Conservation (phyloP, 2,329 filamentous ascomycete genomes). For the Colletotrichum sidae region DNA sequence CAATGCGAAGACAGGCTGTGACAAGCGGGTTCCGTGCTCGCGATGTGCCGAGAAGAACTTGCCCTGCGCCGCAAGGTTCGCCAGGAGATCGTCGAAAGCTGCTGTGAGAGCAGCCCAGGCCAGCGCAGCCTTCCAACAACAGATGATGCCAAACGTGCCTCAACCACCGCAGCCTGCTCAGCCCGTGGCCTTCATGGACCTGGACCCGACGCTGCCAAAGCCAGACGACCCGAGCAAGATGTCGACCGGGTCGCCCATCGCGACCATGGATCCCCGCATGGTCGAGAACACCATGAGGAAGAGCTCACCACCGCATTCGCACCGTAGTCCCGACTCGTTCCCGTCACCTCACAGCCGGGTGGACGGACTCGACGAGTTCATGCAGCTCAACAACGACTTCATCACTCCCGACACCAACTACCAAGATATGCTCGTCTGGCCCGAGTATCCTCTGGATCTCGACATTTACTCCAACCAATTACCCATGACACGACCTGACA, state of each 20-base stretch:
- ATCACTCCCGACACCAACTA: constrained; percentile 51
- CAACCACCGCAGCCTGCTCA: constrained; percentile 40
- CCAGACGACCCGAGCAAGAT: constrained; percentile 43
- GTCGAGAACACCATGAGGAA: constrained; percentile 45
- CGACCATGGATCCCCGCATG: constrained; percentile 48
- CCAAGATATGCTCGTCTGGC: constrained; percentile 58
- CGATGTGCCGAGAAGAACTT: constrained; percentile 51
- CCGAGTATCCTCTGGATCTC: constrained; percentile 56
- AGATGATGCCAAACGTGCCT: constrained; percentile 38
- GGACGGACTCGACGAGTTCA: constrained; percentile 56
- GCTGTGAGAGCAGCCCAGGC: constrained; percentile 57
- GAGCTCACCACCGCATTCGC: constrained; percentile 47
- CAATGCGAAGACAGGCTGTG: constrained; percentile 53
- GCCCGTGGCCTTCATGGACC: constrained; percentile 51
- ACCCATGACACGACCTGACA: constrained; percentile 47
- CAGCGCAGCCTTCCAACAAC: constrained; percentile 47
- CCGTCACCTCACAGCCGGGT: constrained; percentile 51
- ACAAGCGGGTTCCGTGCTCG: constrained; percentile 52
- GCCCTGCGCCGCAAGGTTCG: constrained; percentile 58
- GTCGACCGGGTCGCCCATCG: constrained; percentile 44
- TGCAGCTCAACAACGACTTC: constrained; percentile 52
- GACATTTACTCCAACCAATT: constrained; percentile 53
- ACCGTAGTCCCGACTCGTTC: constrained; percentile 49
- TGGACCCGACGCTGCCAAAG: constrained; percentile 45
- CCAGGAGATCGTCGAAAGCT: constrained; percentile 62